Conservation (phyloP, 2,329 filamentous ascomycete genomes). For the Fusarium sp. region DNA sequence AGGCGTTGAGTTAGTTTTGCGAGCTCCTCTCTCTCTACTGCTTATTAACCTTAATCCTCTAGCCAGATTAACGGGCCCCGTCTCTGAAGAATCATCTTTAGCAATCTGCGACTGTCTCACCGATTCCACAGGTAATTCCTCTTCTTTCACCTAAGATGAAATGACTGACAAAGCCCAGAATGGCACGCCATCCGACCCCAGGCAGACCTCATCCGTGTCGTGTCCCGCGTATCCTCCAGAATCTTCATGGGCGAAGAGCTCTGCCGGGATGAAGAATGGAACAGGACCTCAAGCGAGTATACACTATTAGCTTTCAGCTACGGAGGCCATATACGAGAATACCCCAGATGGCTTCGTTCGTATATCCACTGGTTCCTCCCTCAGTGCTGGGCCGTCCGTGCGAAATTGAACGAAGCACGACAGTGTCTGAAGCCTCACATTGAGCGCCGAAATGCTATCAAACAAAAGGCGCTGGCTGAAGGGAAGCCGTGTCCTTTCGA, state of each 20-base stretch:
- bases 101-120: background rate
- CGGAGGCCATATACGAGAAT: constrained; percentile 44
- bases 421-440: constrained; percentile 22
- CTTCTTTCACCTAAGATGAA: too few relatives aligned
- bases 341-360: constrained; percentile 56
- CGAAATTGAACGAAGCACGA: constrained; percentile 27
- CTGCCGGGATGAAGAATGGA: constrained; percentile 56
- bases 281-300: constrained; percentile 56
- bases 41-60: rapidly evolving
- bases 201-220: background rate
- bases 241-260: constrained; percentile 48
- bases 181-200: background rate
- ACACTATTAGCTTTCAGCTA: constrained; percentile 50
- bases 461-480: background rate
- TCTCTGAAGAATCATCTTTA: background rate
- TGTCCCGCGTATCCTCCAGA: background rate
- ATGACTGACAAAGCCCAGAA: rapidly evolving
- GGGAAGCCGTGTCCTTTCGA: background rate
- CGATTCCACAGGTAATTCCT: background rate
- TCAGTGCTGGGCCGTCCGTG: constrained; percentile 44
- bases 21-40: background rate
- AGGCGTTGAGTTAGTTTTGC: background rate
- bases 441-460: constrained; percentile 45
- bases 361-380: constrained; percentile 57
- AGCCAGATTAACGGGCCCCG: background rate